Evolutionary conservation across 1,139 yeast species (phyloP).

Genomic region (Taphrina deformans): DNA sequence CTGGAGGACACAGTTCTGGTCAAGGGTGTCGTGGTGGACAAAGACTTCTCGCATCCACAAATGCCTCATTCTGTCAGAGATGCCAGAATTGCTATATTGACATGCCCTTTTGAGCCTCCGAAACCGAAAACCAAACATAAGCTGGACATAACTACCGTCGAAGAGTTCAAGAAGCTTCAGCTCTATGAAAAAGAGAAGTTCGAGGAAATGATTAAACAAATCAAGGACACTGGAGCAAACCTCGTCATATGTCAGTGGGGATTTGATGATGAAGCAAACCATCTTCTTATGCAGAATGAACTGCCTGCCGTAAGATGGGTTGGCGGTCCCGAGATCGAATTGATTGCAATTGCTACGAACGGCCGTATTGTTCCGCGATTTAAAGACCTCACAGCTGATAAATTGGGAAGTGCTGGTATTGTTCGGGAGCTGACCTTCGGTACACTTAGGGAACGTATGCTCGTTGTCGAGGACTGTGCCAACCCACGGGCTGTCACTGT

Average conservation of each 20-base stretch:
- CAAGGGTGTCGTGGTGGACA: conserved; percentile 88
- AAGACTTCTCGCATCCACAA: conserved; percentile 97
- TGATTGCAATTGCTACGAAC: conserved; percentile 94
- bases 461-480: conserved; percentile 87
- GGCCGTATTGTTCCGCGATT: conserved; percentile 97
- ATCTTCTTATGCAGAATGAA: conserved; percentile 78
- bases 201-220: conserved; percentile 81
- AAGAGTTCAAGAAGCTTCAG: conserved; percentile 87
- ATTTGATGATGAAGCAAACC: conserved; percentile 98
- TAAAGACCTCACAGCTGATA: conserved; percentile 79
- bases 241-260: conserved; percentile 99
- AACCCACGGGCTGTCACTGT: conserved; percentile 91
- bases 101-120: conserved; percentile 99
- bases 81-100: conserved; percentile 87
- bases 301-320: conserved; percentile 98
- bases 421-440: conserved; percentile 91
- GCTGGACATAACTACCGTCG: conserved; percentile 86
- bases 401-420: conserved; percentile 83
- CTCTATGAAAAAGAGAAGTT: conserved; percentile 89
- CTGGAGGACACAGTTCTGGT: conserved; percentile 80
- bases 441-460: conserved; percentile 93
- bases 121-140: conserved; percentile 98
- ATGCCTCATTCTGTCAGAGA: conserved; percentile 83
- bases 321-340: conserved; percentile 94
- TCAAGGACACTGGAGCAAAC: conserved; percentile 90